Base-by-base conservation (phyloP, 1,139 yeast genomes). In the Pichia sp. region DNA sequence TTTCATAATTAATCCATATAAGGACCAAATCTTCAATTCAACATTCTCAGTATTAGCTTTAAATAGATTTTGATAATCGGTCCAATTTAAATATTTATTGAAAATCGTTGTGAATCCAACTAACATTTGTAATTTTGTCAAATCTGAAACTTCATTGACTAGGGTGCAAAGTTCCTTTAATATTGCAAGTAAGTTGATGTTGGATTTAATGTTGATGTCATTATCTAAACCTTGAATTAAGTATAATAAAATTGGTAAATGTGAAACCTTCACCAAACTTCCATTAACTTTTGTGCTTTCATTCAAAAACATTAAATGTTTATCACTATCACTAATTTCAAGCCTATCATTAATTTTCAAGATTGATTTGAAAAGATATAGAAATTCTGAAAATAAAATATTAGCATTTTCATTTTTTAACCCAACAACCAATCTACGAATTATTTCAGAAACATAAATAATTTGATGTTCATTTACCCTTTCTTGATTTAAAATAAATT, bases 1-100 rank as follows among this genome's bases (percentile, higher is more conserved):
- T 41, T 53, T 53, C 22, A 52, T 24, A 22, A 53, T 45, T 23
- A 53, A 44, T 12, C 56, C 56, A 23, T 49, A 42, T 16, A 53
- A 37, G 15, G 45, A 26, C 55, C 55, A 53, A 29, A 53, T 24
- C 15, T 41, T 44, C 9, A 48, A 24, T 27, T 53, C 55, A 3
- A 29, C 16, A 16, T n/a, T 29, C 8, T 36, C 38, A 15, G 9
- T 3, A 5, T 29, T 26, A 13, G 9, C n/a, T n/a, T n/a, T n/a
- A n/a, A 35, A 42, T 5, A 43, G 5, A 7, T 8, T 16, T 8
- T 13, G 22, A 25, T 35, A 46, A 20, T 46, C 48, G 4, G 30
- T 23, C 42, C 47, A 50, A 11, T 12, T 18, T 4, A 52, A 29
- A 43, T 51, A 52, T 39, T 53, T 53, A 32, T 53, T 53, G 15